Base-by-base conservation (phyloP, 768 basidiomycete genomes). In the Podaxis sp. region DNA sequence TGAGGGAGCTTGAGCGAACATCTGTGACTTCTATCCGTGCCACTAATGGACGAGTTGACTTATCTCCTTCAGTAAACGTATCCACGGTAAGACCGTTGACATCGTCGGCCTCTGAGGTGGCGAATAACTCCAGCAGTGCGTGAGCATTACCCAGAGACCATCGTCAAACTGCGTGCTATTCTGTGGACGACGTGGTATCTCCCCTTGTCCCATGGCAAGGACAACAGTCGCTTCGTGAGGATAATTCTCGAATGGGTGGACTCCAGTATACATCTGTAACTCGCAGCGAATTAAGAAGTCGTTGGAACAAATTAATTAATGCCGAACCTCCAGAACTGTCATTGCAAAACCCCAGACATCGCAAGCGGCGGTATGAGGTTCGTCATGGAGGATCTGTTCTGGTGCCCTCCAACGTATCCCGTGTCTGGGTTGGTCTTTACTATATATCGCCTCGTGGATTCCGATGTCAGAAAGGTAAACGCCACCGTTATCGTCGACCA, bases 261-360 rank as follows among this genome's bases (percentile, higher is more conserved):
- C 11, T 9, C 47, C 6, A 7, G 47, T 49, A 12, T n/a, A 49
- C 15, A 49, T 19, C 47, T 6, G 5, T 25, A 19, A 49, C 11
- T 24, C n/a, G 19, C 11, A 22, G 19, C 11, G 47, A 7, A 4
- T 25, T 25, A 25, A 25, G 25, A 24, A 6, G n/a, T 0, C 3
- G 0, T 12, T 8, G 25, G 25, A 25, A 25, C 25, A 25, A 6
- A 19, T 25, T 17, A 3, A 9, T 5, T 9, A 6, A 7, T 11
- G n/a, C 25, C 25, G n/a, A 19, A 59, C 57, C 57, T 59, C 46
- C 15, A 50, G 24, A 22, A 51, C 22, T 1, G 47, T 36, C 57
- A 59, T 59, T 15, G 19, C 57, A 11, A 59, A 50, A 24, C 57
- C 51, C 57, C 57, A 59, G 36, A 36, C 11, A 25, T 59, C 57